Evolutionary conservation across 2,329 filamentous ascomycete genomes (phyloP), one percentile per base, ranked within the genome.

Genomic region (Huntiella moniliformis): DNA sequence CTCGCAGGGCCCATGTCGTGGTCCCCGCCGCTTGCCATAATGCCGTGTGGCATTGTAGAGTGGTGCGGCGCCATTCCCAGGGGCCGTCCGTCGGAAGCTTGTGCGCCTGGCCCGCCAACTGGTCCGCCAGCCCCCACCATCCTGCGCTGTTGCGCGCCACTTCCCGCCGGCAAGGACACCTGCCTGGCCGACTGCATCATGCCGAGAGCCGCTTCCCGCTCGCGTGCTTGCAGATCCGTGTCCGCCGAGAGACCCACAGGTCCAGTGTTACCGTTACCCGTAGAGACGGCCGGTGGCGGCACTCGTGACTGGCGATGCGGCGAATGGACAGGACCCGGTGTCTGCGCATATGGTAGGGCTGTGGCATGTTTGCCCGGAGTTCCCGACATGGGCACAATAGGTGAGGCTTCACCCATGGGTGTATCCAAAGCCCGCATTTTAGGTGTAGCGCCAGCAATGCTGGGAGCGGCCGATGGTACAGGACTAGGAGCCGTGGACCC

Each of bases 361-460:
- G 43, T 49, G 8, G 42, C 38, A 35, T 45, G 43, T n/a, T 43
- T 45, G 2, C 39, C 37, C 31, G 35, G 40, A 34, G 28, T 32
- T 7, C 12, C 35, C 13, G n/a, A 33, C 33, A 18, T 16, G 4
- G 33, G 34, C 4, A 38, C 13, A 12, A 38, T 38, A 4, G 47
- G 44, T 13, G 46, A 47, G 6, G 45, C 18, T 13, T 48, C 49
- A 17, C 15, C 49, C 31, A 33, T 46, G 6, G 50, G 44, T 8
- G 43, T 32, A 4, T 52, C 48, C 22, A 44, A 15, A 8, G 48
- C 36, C 5, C 22, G 12, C 13, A 43, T 40, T 37, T 50, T 50
- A 3, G 44, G 48, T 15, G 44, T 47, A 5, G 39, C 17, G 7
- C 22, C 22, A 3, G 18, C 39, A 38, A 50, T 41, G 5, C 38